phyloP scores from a whole-genome alignment of 2,329 filamentous ascomycete species.

The Fusarium sp. region DNA sequence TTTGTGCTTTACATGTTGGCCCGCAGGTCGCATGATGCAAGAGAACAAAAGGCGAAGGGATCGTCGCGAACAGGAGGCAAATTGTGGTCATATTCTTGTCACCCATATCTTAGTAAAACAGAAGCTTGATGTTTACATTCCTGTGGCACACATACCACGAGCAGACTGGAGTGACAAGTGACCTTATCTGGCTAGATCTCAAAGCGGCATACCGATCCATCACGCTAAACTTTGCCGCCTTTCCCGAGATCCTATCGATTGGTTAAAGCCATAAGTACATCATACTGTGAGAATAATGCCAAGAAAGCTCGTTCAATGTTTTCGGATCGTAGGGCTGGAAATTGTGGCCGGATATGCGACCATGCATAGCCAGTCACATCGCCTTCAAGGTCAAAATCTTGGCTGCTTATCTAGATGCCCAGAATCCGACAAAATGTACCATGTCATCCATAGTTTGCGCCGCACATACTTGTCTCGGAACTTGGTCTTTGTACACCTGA shows the following conservation, averaged over 20 bases:
- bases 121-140: slow-evolving; percentile 2
- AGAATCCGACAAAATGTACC: background rate
- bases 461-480: background rate
- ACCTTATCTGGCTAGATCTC: too few relatives aligned
- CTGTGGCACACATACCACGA: background rate
- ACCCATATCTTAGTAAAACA: background rate
- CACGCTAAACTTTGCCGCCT: background rate
- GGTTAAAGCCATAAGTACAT: background rate
- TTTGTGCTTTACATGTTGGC: background rate
- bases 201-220: slow-evolving; percentile 3
- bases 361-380: background rate
- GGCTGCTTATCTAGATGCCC: too few relatives aligned
- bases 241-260: background rate
- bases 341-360: background rate
- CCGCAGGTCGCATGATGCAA: background rate
- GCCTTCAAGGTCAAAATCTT: background rate
- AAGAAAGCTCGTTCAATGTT: background rate
- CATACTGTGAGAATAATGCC: background rate
- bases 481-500: too few relatives aligned
- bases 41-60: background rate
- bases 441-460: background rate
- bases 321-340: background rate
- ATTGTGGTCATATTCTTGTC: background rate
- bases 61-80: background rate
- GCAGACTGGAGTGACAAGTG: background rate